Evolutionary conservation across 306 rosid genomes (phyloP).

Genomic region (Rosa persica): DNA sequence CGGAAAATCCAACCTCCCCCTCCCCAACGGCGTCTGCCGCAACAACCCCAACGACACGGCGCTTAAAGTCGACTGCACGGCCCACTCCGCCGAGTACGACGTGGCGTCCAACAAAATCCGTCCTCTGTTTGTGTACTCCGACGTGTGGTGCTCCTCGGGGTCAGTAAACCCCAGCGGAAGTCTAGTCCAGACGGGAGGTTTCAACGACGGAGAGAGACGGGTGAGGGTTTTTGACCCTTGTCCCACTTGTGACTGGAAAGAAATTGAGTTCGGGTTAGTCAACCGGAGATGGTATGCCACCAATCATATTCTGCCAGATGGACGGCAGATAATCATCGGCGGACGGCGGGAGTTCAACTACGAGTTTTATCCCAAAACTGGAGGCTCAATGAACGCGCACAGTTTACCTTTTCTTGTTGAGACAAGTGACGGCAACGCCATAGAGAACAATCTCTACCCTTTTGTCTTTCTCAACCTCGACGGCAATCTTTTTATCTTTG

Average conservation of each 20-base stretch:
- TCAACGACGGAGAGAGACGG: slow-evolving; percentile 44
- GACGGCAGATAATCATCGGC: slow-evolving; percentile 57
- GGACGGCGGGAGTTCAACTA: slow-evolving; percentile 53
- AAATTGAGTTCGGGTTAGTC: slow-evolving; percentile 14
- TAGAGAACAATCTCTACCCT: slow-evolving; percentile 66
- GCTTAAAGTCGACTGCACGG: slow-evolving; percentile 62
- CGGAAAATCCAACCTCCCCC: slow-evolving; percentile 55
- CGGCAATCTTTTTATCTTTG: slow-evolving; percentile 65
- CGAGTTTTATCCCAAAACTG: slow-evolving; percentile 53
- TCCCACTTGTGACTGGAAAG: slow-evolving; percentile 47
- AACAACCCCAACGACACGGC: slow-evolving; percentile 33
- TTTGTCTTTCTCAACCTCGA: slow-evolving; percentile 60
- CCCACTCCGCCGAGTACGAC: slow-evolving; percentile 73
- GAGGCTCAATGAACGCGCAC: neutral
- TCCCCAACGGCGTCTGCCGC: slow-evolving; percentile 53
- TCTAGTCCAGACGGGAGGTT: slow-evolving; percentile 72
- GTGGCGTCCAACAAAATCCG: slow-evolving; percentile 55
- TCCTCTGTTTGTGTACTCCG: slow-evolving; percentile 49
- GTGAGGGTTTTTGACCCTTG: slow-evolving; percentile 45
- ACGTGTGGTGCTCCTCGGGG: slow-evolving; percentile 89
- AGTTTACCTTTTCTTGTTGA: slow-evolving; percentile 39
- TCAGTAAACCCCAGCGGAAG: slow-evolving; percentile 39
- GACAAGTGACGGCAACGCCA: slow-evolving; percentile 29
- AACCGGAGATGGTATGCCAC: slow-evolving; percentile 60
- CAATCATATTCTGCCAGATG: slow-evolving; percentile 56